phyloP scores from a whole-genome alignment of 768 basidiomycete genomes.

The Termitomyces sp. region DNA sequence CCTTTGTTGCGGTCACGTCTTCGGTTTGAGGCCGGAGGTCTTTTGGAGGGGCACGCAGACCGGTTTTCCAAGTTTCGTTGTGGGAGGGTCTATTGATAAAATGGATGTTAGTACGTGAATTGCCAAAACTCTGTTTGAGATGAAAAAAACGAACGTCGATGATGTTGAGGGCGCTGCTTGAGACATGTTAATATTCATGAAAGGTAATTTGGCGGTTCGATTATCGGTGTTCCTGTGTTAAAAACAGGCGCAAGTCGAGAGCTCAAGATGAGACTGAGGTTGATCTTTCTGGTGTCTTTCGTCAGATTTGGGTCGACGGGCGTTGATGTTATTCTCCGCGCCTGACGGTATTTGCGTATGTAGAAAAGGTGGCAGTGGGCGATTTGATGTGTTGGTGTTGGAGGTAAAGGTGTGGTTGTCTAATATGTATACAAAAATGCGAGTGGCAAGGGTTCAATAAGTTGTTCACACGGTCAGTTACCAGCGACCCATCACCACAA shows the following conservation, averaged over 20 bases:
- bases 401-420: background rate
- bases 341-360: background rate
- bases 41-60: conserved; percentile 83
- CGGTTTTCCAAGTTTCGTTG: conserved; percentile 61
- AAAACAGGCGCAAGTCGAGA: background rate
- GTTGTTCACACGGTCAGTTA: conserved; percentile 10
- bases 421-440: conserved; percentile 3
- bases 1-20: conserved; percentile 92
- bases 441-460: conserved; percentile 1
- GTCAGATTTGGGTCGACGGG: background rate
- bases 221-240: conserved; percentile 3
- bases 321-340: background rate
- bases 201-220: background rate
- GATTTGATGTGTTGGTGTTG: background rate
- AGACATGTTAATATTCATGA: conserved; percentile 17
- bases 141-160: conserved; percentile 20
- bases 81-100: conserved; percentile 23
- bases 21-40: conserved; percentile 94
- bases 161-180: conserved; percentile 25
- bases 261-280: conserved; percentile 8
- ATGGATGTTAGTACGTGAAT: background rate
- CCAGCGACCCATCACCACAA: background rate
- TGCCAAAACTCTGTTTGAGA: background rate
- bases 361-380: background rate
- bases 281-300: conserved; percentile 1